Conservation (phyloP, 371 early-diverging fungal species). For the Mortierella sp. region DNA sequence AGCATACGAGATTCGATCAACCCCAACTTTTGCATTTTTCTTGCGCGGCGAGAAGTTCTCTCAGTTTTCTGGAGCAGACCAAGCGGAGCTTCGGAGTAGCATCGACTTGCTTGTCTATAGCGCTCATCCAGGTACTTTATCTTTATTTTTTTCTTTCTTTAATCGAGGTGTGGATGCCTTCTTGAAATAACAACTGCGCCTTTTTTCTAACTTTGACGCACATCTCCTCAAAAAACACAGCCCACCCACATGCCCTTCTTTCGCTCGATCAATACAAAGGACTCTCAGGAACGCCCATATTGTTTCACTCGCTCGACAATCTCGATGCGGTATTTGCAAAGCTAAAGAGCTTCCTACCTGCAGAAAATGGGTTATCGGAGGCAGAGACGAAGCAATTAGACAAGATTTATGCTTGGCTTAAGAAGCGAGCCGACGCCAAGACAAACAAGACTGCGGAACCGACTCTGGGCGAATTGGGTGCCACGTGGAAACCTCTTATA, state of each 20-base stretch:
- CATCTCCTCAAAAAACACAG: slow-evolving; percentile 25
- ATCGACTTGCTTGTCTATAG: slow-evolving; percentile 74
- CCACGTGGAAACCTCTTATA: slow-evolving; percentile 58
- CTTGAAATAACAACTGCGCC: not conserved
- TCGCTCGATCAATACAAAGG: slow-evolving; percentile 24
- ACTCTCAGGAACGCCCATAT: slow-evolving; percentile 62
- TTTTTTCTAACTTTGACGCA: not conserved
- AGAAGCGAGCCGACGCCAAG: slow-evolving; percentile 46
- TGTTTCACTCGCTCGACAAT: slow-evolving; percentile 66
- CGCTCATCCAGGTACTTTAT: slow-evolving; percentile 72
- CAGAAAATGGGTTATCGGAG: slow-evolving; percentile 36
- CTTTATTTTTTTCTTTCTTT: not conserved
- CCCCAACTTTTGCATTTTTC: slow-evolving; percentile 79
- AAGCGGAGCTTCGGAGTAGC: slow-evolving; percentile 70
- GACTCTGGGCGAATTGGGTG: slow-evolving; percentile 43
- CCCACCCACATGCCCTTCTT: slow-evolving; percentile 71
- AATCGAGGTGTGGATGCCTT: not conserved
- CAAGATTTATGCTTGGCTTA: slow-evolving; percentile 45
- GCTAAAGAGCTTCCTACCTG: slow-evolving; percentile 57
- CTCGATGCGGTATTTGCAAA: slow-evolving; percentile 73
- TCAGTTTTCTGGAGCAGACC: slow-evolving; percentile 77
- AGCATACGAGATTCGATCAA: slow-evolving; percentile 70
- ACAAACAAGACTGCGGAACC: slow-evolving; percentile 34
- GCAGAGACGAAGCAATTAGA: slow-evolving; percentile 36
- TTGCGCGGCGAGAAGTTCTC: slow-evolving; percentile 69